A percentile compares a stretch with the other conserved stretches of the same genome.
These are phyloP conservation scores for Hymenoscyphus scutula DNA, from an alignment of 2,329 filamentous ascomycete species.

Conservation along the genomic window DNA sequence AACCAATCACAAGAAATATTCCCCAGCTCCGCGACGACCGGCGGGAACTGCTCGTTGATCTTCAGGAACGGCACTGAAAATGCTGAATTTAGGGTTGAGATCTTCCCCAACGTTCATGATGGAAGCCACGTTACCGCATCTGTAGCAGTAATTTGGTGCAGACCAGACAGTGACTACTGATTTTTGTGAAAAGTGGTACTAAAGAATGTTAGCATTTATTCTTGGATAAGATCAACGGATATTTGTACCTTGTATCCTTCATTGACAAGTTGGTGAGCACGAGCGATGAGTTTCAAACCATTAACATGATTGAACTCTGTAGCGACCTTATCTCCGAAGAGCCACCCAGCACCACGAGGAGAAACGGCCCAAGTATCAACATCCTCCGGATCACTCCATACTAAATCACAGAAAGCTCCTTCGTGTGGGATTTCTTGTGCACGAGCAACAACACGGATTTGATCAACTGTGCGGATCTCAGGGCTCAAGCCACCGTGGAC, in stretches of 20 bases:
- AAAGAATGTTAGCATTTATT: slow-evolving; percentile 32
- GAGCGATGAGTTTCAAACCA: slow-evolving; percentile 66
- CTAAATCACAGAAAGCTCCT: slow-evolving; percentile 73
- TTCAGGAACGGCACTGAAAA: slow-evolving; percentile 86
- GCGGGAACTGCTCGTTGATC: slow-evolving; percentile 77
- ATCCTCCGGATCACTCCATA: slow-evolving; percentile 73
- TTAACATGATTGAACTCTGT: slow-evolving; percentile 78
- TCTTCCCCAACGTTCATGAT: slow-evolving; percentile 90
- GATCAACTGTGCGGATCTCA: slow-evolving; percentile 71
- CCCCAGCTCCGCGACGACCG: slow-evolving; percentile 63
- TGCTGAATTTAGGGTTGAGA: slow-evolving; percentile 86
- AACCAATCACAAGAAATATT: slow-evolving; percentile 59
- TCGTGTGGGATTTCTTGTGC: slow-evolving; percentile 77
- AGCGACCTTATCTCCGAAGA: slow-evolving; percentile 61
- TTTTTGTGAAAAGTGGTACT: slow-evolving; percentile 93
- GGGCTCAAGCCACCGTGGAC: slow-evolving; percentile 70
- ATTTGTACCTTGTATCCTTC: slow-evolving; percentile 66
- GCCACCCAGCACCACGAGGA: slow-evolving; percentile 61
- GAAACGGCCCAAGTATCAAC: slow-evolving; percentile 70
- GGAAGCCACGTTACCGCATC: slow-evolving; percentile 57
- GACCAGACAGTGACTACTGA: slow-evolving; percentile 80
- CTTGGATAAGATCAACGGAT: neutral
- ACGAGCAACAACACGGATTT: slow-evolving; percentile 70
- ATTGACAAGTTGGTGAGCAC: slow-evolving; percentile 73
- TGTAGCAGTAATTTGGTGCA: slow-evolving; percentile 47